Base-by-base conservation (phyloP, 768 basidiomycete genomes). In the Rhodotorula babjevae region DNA sequence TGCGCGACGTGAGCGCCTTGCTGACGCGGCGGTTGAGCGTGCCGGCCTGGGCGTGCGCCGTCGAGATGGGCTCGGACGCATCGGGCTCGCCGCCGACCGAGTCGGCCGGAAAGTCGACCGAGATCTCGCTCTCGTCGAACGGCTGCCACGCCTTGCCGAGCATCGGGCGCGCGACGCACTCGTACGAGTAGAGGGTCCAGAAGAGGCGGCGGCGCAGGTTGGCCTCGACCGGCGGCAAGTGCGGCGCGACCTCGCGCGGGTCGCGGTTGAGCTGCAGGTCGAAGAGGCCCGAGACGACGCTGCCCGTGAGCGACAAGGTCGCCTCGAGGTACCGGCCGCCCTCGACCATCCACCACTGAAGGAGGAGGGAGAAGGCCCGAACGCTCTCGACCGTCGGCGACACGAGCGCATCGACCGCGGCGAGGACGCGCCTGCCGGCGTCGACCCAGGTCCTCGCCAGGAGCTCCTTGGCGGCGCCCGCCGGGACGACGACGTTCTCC, bases 181-280 rank as follows among this genome's bases (percentile, higher is more conserved):
- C 33, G 50, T 16, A 59, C 3, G 7, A 8, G 63, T 65, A 73
- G 15, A 67, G 63, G 7, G 68, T 40, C 71, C 68, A 73, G 33
- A 69, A 76, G 21, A 67, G 31, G 7, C 68, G 62, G 5, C 75
- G 40, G 16, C 71, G 71, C 8, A 56, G 40, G 29, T 76, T 63
- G 12, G 47, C 49, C 21, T 73, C 71, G 25, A 65, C 33, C 0
- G 68, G 71, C 3, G 66, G 49, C 21, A 62, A n/a, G 3, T 29
- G 9, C 8, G 44, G 40, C 0, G 36, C 49, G 11, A 63, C 52
- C n/a, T 73, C 71, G 36, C 58, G 50, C 8, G 75, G 75, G 49
- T 76, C 75, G 50, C 61, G 47, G 36, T 70, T 42, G 19, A 76
- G 59, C 19, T 57, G n/a, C 29, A 67, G 52, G n/a, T 72, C 75